A percentile compares a stretch with the other conserved stretches of the same genome.
phyloP scores from a whole-genome alignment of 331 rosid genomes.

The Phaseolus coccineus region DNA sequence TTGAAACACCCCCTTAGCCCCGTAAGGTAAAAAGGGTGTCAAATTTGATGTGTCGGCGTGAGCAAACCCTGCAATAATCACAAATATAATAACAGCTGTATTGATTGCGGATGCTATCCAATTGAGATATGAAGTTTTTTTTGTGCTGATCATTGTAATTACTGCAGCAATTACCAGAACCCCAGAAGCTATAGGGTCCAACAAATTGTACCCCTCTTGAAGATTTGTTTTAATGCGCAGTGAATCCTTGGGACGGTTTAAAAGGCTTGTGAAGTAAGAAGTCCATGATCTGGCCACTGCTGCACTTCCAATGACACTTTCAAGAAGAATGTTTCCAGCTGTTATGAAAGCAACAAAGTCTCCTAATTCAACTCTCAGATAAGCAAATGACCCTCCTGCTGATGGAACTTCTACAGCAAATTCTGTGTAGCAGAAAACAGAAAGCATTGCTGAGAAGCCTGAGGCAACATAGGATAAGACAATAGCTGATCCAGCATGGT shows the following conservation, averaged over 20 bases:
- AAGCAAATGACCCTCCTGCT: constrained; percentile 89
- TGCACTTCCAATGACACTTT: constrained; percentile 66
- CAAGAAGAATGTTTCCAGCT: constrained; percentile 80
- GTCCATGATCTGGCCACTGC: constrained; percentile 81
- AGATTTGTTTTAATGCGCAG: constrained; percentile 63
- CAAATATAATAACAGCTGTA: constrained; percentile 56
- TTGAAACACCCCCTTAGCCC: constrained; percentile 65
- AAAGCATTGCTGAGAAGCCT: constrained; percentile 68
- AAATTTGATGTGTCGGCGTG: constrained; percentile 63
- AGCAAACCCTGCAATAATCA: constrained; percentile 62
- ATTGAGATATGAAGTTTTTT: constrained; percentile 66
- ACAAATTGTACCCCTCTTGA: constrained; percentile 58
- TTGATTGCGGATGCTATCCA: constrained; percentile 77
- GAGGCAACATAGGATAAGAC: constrained; percentile 62
- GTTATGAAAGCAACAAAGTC: constrained; percentile 79
- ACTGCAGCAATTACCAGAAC: constrained; percentile 53
- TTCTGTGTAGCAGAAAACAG: constrained; percentile 70
- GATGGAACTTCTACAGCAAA: constrained; percentile 70
- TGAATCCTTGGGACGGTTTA: constrained; percentile 61
- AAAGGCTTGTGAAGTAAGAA: constrained; percentile 68
- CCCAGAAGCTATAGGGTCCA: constrained; percentile 73
- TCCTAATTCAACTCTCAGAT: constrained; percentile 74
- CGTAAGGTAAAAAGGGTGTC: constrained; percentile 69
- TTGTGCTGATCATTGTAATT: constrained; percentile 70
- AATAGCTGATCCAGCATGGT: constrained; percentile 60